Base-by-base conservation (phyloP, 208 protist genomes). In the Histomonas meleagridis region DNA sequence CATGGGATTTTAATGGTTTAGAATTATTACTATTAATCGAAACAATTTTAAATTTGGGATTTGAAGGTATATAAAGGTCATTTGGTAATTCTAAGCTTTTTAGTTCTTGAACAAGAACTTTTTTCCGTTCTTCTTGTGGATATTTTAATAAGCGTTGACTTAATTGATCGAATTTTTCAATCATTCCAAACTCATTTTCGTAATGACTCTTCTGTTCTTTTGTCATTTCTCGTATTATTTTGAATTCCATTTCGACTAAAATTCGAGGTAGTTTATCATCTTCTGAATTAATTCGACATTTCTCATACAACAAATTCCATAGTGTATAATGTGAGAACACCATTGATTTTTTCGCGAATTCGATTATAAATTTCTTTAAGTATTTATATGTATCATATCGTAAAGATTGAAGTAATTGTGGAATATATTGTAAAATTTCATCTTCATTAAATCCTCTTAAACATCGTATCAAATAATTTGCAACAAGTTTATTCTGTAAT, bases 1-100 rank as follows among this genome's bases (percentile, higher is more conserved):
- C 86, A 26, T 91, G 62, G 7, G n/a, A 55, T 32, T 93, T 76
- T 0, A 93, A 38, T 21, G 92, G 76, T 38, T n/a, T 14, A 32
- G 76, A 86, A 32, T 55, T 14, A 16, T 86, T 46, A 5, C 46
- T 18, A 28, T 86, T 40, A n/a, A 86, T 86, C 21, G 40, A 43
- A 38, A 86, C 28, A 26, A 86, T 86, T 38, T 55, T 86, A 7
- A 35, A 55, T 10, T 86, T 46, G n/a, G 76, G 76, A 10, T 46
- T n/a, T 55, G 76, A 86, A 32, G 76, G 76, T 26, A 86, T 46
- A 55, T 86, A 86, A 0, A 86, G 16, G 16, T 40, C 76, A 21
- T 46, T 32, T 5, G 76, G 46, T 10, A 86, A 46, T 2, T 86
- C 38, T 46, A 86, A 38, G 3, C 18, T 5, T 18, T 55, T 86